Percentiles rank a stretch among this genome's conserved stretches.
Conservation (phyloP, 768 basidiomycete genomes). For the Agaricus sinodeliciosus region DNA sequence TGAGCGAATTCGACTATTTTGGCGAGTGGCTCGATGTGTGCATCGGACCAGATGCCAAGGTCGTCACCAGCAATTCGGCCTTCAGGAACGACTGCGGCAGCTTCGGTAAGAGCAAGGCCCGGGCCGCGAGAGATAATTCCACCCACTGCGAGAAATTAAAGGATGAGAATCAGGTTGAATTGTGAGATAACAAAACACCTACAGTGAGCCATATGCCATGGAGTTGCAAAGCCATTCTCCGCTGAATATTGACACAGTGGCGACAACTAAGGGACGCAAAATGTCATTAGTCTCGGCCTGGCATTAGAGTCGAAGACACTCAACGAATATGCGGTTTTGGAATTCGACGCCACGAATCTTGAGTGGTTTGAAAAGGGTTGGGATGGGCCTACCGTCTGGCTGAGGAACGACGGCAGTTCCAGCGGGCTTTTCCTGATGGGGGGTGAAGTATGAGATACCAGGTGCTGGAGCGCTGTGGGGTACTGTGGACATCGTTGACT, state of each 20-base stretch:
- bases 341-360: conserved; percentile 45
- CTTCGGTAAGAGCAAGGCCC: conserved; percentile 56
- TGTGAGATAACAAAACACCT: conserved; percentile 26
- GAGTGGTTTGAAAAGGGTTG: conserved; percentile 41
- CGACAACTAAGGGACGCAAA: conserved; percentile 28
- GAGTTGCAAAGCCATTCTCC: conserved; percentile 40
- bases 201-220: conserved; percentile 59
- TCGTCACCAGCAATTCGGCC: conserved; percentile 61
- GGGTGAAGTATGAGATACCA: conserved; percentile 37
- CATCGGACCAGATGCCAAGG: conserved; percentile 53
- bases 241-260: conserved; percentile 58
- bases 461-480: conserved; percentile 30
- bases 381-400: conserved; percentile 27
- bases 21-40: conserved; percentile 22
- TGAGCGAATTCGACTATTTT: conserved; percentile 52
- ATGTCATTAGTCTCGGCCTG: neutral
- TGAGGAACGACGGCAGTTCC: conserved; percentile 38
- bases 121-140: conserved; percentile 45
- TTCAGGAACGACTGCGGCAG: conserved; percentile 47
- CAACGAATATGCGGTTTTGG: conserved; percentile 49
- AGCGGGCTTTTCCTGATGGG: conserved; percentile 34
- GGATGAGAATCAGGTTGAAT: neutral
- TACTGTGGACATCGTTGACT: neutral
- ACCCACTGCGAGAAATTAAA: conserved; percentile 27
- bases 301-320: conserved; percentile 12